Evolutionary conservation across 2,329 filamentous ascomycete genomes (phyloP).

Genomic region (Aureobasidium sp.): DNA sequence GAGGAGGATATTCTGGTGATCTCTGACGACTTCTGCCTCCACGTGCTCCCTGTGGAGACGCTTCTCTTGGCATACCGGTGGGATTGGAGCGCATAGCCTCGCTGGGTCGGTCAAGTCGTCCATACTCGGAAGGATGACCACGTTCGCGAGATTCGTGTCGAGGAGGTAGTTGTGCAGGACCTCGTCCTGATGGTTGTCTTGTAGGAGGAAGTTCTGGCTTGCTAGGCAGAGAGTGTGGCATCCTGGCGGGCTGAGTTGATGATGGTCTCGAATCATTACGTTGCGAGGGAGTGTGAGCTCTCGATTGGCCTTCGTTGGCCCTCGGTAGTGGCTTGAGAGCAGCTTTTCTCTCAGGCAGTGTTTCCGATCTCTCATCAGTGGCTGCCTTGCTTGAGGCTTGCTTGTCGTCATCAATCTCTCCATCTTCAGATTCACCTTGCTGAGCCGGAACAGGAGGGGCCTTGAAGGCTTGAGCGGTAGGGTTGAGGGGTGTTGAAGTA

Average conservation of each 20-base stretch:
- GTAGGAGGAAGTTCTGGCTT: slow-evolving; percentile 51
- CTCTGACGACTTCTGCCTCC: slow-evolving; percentile 28
- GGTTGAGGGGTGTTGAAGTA: slow-evolving; percentile 55
- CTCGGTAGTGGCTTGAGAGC: slow-evolving; percentile 15
- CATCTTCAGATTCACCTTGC: slow-evolving; percentile 49
- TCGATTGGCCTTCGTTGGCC: slow-evolving; percentile 14
- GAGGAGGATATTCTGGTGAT: slow-evolving; percentile 30
- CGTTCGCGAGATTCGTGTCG: slow-evolving; percentile 26
- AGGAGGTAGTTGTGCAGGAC: background rate
- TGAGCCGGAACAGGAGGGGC: background rate
- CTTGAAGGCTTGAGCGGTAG: slow-evolving; percentile 28
- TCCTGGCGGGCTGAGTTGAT: slow-evolving; percentile 19
- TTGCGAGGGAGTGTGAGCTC: slow-evolving; percentile 21
- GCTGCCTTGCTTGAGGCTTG: slow-evolving; percentile 5
- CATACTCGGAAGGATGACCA: slow-evolving; percentile 28
- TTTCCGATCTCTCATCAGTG: background rate
- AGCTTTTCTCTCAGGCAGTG: slow-evolving; percentile 4
- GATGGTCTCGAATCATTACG: slow-evolving; percentile 26
- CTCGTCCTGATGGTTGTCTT: slow-evolving; percentile 18
- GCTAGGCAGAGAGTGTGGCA: slow-evolving; percentile 42
- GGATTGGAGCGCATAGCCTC: slow-evolving; percentile 22
- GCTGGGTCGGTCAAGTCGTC: slow-evolving; percentile 34
- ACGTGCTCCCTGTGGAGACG: slow-evolving; percentile 26
- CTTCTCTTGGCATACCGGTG: slow-evolving; percentile 27
- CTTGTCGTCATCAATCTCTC: slow-evolving; percentile 59